Evolutionary conservation across 495 filamentous ascomycete genomes (phyloP).

Genomic region (Cercophora newfieldiana): DNA sequence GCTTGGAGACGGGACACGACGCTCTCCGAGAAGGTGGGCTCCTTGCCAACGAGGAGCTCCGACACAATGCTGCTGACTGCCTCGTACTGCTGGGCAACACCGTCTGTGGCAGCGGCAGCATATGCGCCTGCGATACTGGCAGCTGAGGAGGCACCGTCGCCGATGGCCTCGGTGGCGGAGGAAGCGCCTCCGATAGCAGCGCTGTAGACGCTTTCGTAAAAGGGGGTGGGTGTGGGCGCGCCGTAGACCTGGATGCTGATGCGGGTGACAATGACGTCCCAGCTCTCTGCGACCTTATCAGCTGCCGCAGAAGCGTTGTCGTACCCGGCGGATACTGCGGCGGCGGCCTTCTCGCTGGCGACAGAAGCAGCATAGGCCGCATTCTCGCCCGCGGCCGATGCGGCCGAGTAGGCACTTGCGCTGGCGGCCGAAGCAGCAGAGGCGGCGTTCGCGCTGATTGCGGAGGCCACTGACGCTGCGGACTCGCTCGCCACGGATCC

Average conservation of each 20-base stretch:
- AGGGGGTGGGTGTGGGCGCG: slow-evolving; percentile 61
- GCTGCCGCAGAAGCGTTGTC: slow-evolving; percentile 30
- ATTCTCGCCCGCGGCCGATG: slow-evolving; percentile 10
- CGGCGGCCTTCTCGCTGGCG: slow-evolving; percentile 32
- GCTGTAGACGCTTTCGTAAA: slow-evolving; percentile 49
- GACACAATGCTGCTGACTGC: slow-evolving; percentile 71
- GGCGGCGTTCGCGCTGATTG: slow-evolving; percentile 36
- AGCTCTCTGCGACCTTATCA: slow-evolving; percentile 51
- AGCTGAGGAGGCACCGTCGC: slow-evolving; percentile 39
- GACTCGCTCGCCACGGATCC: slow-evolving; percentile 34
- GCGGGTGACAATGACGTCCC: slow-evolving; percentile 66
- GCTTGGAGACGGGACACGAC: slow-evolving; percentile 69
- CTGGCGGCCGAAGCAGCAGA: slow-evolving; percentile 52
- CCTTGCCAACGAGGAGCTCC: slow-evolving; percentile 74
- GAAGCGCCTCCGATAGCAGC: slow-evolving; percentile 31
- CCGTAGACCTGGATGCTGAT: slow-evolving; percentile 74
- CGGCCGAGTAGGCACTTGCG: slow-evolving; percentile 36
- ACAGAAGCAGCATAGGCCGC: slow-evolving; percentile 39
- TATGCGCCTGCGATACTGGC: slow-evolving; percentile 56
- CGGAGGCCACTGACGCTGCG: slow-evolving; percentile 34
- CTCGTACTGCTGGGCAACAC: slow-evolving; percentile 60
- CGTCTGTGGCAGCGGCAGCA: slow-evolving; percentile 53
- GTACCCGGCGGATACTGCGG: slow-evolving; percentile 29
- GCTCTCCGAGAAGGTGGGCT: slow-evolving; percentile 80
- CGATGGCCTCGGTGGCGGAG: slow-evolving; percentile 33